Percentiles rank a stretch among this genome's conserved stretches.
Conservation (phyloP, 768 basidiomycete genomes). For the Pisolithus albus region DNA sequence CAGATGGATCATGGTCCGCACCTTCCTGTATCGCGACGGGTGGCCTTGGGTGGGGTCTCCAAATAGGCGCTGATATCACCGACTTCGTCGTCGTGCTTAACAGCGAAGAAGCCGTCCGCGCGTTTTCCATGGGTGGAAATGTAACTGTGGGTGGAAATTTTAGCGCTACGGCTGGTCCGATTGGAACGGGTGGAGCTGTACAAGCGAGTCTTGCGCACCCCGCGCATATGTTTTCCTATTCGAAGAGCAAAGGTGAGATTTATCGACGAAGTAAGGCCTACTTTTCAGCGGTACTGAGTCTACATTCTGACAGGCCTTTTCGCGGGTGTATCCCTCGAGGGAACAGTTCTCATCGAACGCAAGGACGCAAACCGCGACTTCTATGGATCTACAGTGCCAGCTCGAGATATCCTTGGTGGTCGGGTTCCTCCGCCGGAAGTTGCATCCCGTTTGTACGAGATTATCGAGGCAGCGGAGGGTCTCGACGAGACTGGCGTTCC, state of each 20-base stretch:
- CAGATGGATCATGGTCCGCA: constrained; percentile 95
- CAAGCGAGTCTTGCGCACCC: constrained; percentile 86
- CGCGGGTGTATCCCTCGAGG: constrained; percentile 91
- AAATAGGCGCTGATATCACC: constrained; percentile 91
- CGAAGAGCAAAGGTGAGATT: constrained; percentile 80
- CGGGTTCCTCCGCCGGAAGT: constrained; percentile 97
- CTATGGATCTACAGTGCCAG: constrained; percentile 87
- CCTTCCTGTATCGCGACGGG: constrained; percentile 96
- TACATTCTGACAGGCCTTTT: constrained; percentile 61
- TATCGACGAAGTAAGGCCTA: no score
- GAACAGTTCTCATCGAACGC: constrained; percentile 88
- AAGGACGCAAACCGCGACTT: constrained; percentile 96
- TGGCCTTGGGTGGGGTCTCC: constrained; percentile 90
- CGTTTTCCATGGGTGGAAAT: constrained; percentile 94
- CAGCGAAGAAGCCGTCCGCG: constrained; percentile 90
- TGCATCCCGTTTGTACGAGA: constrained; percentile 85
- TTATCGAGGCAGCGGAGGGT: constrained; percentile 94
- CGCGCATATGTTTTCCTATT: constrained; percentile 96
- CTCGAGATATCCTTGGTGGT: constrained; percentile 85
- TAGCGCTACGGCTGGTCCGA: constrained; percentile 81
- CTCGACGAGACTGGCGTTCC: constrained; percentile 82
- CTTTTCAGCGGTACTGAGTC: background rate
- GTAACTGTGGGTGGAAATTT: constrained; percentile 91
- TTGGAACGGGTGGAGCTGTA: constrained; percentile 89
- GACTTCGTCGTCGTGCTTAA: constrained; percentile 98